Base-by-base conservation (phyloP, 495 filamentous ascomycete species). In the Daldinia vernicosa region DNA sequence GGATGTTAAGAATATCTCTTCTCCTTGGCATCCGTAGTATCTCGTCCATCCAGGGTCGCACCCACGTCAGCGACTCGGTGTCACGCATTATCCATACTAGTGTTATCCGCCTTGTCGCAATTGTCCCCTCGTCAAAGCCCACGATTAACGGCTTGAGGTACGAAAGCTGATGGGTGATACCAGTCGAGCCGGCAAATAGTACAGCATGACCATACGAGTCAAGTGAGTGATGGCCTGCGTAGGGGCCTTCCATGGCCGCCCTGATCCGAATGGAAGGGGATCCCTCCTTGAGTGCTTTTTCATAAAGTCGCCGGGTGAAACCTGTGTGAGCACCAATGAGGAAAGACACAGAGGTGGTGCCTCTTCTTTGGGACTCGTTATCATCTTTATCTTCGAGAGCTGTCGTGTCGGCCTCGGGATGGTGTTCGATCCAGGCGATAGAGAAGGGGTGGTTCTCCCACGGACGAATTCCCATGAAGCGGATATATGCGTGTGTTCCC, bases 371-470 rank as follows among this genome's bases (percentile, higher is more conserved):
- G 64, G 58, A 26, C 24, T 47, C 43, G 0, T 11, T 43, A 0
- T 56, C 40, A 4, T 58, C 37, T 26, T 76, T 71, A 78, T 70
- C 71, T 9, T 66, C 74, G 22, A 76, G 17, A 4, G 61, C 56
- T 22, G 57, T 51, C 60, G 59, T 53, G 14, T 76, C 74, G 24
- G 66, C 56, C 54, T 74, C 73, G 62, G 75, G 72, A 17, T 71
- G 66, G 65, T 87, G 82, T 58, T 86, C 78, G 74, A 88, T 88
- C 94, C 95, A 98, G 62, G 91, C 94, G 56, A 98, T 85, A 28
- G 94, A 95, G 81, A 99, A 98, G 3, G 95, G 95, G 77, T 99
- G 95, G 45, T 88, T 93, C 68, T 93, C 93, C 91, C 92, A 96
- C 68, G 86, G 85, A 45, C 88, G 91, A 66, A 97, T 72, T 11